Evolutionary conservation across 2,329 filamentous ascomycete genomes (phyloP).

Genomic region (Thielaviopsis cerberus): DNA sequence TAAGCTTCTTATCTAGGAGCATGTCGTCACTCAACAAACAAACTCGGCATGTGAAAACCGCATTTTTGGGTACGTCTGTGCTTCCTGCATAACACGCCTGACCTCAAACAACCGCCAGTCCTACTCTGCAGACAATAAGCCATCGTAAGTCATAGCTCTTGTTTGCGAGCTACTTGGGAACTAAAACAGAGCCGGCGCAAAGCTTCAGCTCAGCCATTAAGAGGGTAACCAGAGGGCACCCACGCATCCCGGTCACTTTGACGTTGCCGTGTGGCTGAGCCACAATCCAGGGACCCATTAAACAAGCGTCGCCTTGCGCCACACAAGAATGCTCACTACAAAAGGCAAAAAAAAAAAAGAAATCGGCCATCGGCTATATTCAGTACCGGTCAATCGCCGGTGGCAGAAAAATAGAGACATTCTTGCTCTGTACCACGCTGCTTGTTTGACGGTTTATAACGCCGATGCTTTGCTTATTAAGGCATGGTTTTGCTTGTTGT

Average conservation of each 20-base stretch:
- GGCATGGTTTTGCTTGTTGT: no score
- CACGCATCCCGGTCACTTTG: neutral
- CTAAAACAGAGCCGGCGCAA: no score
- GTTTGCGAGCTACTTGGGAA: no score
- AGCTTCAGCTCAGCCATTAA: neutral
- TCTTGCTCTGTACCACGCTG: neutral
- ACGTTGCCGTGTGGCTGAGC: neutral
- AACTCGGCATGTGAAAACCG: neutral
- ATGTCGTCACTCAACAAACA: neutral
- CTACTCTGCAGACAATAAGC: neutral
- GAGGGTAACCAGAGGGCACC: neutral
- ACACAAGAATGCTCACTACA: neutral
- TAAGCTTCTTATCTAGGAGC: no score
- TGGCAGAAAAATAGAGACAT: neutral
- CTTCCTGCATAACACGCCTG: neutral
- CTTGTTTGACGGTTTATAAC: neutral
- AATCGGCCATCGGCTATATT: neutral
- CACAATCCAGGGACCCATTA: neutral
- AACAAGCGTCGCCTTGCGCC: neutral
- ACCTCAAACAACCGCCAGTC: neutral
- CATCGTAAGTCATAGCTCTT: neutral
- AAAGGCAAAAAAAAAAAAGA: neutral
- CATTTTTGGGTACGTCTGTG: neutral
- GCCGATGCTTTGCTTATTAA: neutral
- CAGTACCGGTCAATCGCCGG: neutral